Evolutionary conservation across 805 yeast species (phyloP).

Genomic region (Suhomyces vadensis): DNA sequence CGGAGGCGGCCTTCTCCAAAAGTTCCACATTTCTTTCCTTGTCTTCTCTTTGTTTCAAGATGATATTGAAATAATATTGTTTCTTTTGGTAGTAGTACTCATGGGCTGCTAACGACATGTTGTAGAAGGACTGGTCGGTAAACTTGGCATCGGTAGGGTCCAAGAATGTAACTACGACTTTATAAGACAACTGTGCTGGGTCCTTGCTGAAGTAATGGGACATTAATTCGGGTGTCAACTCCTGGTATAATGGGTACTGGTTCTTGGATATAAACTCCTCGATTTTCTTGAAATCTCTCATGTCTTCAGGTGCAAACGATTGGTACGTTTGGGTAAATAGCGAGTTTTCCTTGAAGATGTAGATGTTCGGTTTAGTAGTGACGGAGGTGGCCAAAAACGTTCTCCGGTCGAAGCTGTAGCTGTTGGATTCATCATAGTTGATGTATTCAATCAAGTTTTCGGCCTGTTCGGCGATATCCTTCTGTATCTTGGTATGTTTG

Average conservation of each 20-base stretch:
- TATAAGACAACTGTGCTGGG: conserved; percentile 31
- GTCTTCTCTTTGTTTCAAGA: conserved; percentile 24
- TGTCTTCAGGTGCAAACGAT: conserved; percentile 64
- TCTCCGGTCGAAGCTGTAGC: conserved; percentile 43
- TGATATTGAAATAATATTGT: conserved; percentile 37
- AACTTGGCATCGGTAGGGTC: conserved; percentile 38
- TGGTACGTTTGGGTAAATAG: conserved; percentile 54
- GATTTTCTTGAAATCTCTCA: conserved; percentile 50
- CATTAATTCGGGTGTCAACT: conserved; percentile 45
- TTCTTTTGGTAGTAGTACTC: conserved; percentile 49
- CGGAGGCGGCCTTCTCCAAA: conserved; percentile 46
- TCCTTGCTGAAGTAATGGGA: conserved; percentile 35
- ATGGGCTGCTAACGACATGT: conserved; percentile 48
- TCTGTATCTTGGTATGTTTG: conserved; percentile 42
- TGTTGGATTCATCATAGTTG: conserved; percentile 40
- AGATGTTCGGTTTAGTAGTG: conserved; percentile 61
- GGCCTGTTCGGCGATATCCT: conserved; percentile 44
- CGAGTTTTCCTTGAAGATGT: conserved; percentile 59
- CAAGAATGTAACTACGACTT: conserved; percentile 51
- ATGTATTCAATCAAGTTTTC: conserved; percentile 42
- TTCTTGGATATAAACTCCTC: conserved; percentile 50
- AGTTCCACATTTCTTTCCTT: conserved; percentile 47
- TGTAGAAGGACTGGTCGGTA: conserved; percentile 35
- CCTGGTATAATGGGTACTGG: conserved; percentile 53
- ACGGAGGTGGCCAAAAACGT: conserved; percentile 52